Evolutionary conservation across 176 grass and related monocot species (phyloP).

Genomic region (Panicum miliaceum): DNA sequence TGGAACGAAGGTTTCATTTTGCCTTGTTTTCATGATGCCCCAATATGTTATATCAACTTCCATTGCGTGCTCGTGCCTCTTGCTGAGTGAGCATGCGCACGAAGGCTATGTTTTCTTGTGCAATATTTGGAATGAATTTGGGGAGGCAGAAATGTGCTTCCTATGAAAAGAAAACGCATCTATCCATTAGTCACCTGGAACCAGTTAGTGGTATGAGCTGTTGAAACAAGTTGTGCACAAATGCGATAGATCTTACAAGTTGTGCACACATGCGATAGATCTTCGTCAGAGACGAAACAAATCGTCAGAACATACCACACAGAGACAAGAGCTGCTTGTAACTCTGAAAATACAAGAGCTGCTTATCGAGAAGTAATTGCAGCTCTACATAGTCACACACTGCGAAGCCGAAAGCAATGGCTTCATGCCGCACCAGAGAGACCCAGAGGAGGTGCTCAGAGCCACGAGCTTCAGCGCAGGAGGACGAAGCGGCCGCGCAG

Average conservation of each 20-base stretch:
- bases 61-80: not conserved
- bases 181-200: not conserved
- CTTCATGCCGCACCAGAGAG: not conserved
- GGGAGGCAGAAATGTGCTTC: not conserved
- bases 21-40: not conserved
- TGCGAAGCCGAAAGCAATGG: not conserved
- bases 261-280: not conserved
- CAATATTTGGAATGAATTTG: not conserved
- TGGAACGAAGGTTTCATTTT: conserved; percentile 1
- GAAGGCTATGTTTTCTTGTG: too few species aligned
- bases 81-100: not conserved
- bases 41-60: not conserved
- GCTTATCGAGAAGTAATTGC: not conserved
- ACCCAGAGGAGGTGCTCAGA: not conserved
- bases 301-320: not conserved
- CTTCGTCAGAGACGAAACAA: too few species aligned
- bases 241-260: not conserved
- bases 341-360: not conserved
- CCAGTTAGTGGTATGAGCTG: not conserved
- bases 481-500: conserved; percentile 39
- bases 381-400: not conserved
- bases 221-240: not conserved
- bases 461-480: conserved; percentile 8
- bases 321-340: not conserved
- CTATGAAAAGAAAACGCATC: not conserved